Percentiles rank a stretch among this genome's conserved stretches.
Evolutionary conservation across 129 eudicot species (phyloP).

Genomic region (Helianthus tuberosus): DNA sequence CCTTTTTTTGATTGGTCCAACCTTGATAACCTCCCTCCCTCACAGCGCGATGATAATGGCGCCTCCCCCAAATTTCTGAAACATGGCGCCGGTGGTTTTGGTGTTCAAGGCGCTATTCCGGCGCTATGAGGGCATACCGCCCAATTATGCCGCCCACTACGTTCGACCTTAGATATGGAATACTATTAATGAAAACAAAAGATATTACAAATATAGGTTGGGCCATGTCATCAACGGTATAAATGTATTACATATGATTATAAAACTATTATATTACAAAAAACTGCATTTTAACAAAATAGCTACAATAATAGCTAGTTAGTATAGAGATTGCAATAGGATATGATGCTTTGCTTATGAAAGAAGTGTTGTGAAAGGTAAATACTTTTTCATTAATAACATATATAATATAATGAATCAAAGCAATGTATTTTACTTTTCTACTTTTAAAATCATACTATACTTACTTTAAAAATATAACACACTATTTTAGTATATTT

Average conservation of each 20-base stretch:
- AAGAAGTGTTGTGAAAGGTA: constrained; percentile 27
- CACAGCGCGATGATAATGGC: too few species aligned
- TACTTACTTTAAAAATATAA: neutral
- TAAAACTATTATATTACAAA: neutral
- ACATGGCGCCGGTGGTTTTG: too few species aligned
- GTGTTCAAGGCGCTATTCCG: too few species aligned
- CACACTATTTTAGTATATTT: neutral
- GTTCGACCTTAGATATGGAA: too few species aligned
- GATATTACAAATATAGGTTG: neutral
- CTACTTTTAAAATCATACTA: neutral
- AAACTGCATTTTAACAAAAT: neutral
- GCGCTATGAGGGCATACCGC: too few species aligned
- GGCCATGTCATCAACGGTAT: neutral
- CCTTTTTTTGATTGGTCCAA: too few species aligned
- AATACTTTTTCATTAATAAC: constrained; percentile 4
- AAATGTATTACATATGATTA: neutral
- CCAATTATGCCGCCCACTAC: too few species aligned
- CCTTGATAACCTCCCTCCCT: too few species aligned
- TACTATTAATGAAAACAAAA: neutral
- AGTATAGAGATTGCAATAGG: neutral
- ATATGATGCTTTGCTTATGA: constrained; percentile 28
- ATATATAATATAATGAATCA: neutral
- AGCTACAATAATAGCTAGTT: neutral
- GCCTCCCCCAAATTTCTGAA: too few species aligned
- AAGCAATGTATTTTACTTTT: neutral